Base-by-base conservation (phyloP, 441 rosid species). In the Gossypium lobatum region DNA sequence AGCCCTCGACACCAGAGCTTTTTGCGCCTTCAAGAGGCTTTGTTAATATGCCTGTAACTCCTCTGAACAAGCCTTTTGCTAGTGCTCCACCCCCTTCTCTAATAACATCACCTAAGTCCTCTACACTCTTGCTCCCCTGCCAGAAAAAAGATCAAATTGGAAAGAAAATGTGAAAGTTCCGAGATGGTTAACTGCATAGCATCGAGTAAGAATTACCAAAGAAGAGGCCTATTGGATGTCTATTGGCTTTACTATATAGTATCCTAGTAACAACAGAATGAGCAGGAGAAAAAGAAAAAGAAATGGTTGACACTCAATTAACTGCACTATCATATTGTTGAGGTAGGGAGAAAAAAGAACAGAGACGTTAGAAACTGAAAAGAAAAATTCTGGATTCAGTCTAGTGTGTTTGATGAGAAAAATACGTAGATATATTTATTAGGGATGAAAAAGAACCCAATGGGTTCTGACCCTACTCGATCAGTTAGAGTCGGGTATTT, bases 41-140 rank as follows among this genome's bases (percentile, higher is more conserved):
- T 14, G 98, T 92, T 78, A 93, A 80, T 82, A 96, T 93, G 72
- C 99, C 97, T 39, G 99, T 92, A 73, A 96, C 98, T 76, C 99
- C 99, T 88, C 99, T 88, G 75, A 93, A 92, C 50, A 96, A 81
- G 50, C 99, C 98, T 83, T 96, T 96, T 52, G 97, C 99, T 14
- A 96, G 82, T 76, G 98, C 99, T 74, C 99, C 99, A 74, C 99
- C 99, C 80, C 99, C 99, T 83, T 88, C 99, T 85, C 99, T 85
- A 75, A 96, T 89, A 73, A 96, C 92, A 86, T 88, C 99, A 77
- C 97, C 92, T 34, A 96, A 81, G 86, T 93, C 98, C 80, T 93
- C 99, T n/a, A 96, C 97, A 74, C 98, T 97, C 83, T 93, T 95
- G 82, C 80, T 93, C 68, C 88, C 99, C 98, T 96, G 86, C 75